A percentile compares a stretch with the other conserved stretches of the same genome.
These are phyloP conservation scores for Xylaria telfairii DNA, from an alignment of 495 filamentous ascomycete species.

Conservation along the genomic window DNA sequence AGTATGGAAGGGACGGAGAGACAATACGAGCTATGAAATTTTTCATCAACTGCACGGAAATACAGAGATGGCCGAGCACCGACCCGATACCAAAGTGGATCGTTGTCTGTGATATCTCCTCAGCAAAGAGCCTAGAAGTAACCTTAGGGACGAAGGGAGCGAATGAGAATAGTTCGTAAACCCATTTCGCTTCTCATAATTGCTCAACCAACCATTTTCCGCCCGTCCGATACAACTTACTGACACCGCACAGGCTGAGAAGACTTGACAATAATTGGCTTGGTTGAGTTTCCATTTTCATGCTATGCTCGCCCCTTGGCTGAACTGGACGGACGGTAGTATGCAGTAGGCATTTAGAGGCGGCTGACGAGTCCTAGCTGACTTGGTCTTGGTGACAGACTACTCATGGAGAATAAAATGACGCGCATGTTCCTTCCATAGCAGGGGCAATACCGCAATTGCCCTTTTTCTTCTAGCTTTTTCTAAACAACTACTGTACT, in stretches of 20 bases:
- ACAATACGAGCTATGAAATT: background rate
- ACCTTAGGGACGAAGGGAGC: background rate
- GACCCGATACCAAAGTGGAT: background rate
- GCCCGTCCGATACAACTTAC: background rate
- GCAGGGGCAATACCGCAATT: background rate
- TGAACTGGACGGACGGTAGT: background rate
- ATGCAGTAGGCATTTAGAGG: background rate
- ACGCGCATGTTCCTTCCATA: constrained; percentile 10
- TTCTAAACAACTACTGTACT: background rate
- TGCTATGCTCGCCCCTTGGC: background rate
- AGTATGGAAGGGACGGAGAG: background rate
- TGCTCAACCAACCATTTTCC: background rate
- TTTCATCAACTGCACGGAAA: background rate
- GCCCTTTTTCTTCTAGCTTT: background rate
- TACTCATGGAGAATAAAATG: background rate
- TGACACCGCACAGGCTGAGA: background rate
- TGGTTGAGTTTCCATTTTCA: background rate
- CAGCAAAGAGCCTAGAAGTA: background rate
- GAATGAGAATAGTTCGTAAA: background rate
- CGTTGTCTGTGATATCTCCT: background rate
- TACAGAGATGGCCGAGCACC: background rate
- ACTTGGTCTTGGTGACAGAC: background rate
- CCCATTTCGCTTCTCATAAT: background rate
- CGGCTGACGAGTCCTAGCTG: constrained; percentile 9
- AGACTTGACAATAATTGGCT: background rate